These are phyloP conservation scores for Candida coquimbonensis DNA, from an alignment of 805 yeast species.

Conservation along the genomic window DNA sequence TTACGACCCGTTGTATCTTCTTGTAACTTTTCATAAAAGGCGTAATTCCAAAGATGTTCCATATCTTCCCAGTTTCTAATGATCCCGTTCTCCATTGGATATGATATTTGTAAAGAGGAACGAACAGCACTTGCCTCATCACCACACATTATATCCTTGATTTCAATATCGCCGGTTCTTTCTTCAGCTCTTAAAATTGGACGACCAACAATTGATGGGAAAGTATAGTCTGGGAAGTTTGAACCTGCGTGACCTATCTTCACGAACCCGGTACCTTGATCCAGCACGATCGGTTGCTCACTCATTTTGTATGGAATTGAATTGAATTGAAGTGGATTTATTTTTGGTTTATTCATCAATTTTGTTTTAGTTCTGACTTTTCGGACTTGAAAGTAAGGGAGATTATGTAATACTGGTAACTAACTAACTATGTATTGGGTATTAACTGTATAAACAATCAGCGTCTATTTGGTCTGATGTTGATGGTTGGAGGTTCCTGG, in stretches of 20 bases:
- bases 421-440: background rate
- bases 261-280: slow-evolving; percentile 98
- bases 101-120: slow-evolving; percentile 84
- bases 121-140: slow-evolving; percentile 90
- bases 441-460: background rate
- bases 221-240: slow-evolving; percentile 94
- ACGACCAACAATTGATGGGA: slow-evolving; percentile 95
- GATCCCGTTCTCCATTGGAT: slow-evolving; percentile 98
- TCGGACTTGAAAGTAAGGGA: background rate
- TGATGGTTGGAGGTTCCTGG: slow-evolving; percentile 10
- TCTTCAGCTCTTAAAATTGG: slow-evolving; percentile 97
- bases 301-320: slow-evolving; percentile 11
- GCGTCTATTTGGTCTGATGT: slow-evolving; percentile 13
- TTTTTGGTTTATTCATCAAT: background rate
- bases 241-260: slow-evolving; percentile 96
- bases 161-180: slow-evolving; percentile 65
- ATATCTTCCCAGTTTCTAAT: slow-evolving; percentile 97
- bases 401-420: background rate
- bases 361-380: background rate
- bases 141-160: slow-evolving; percentile 97
- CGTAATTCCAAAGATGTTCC: slow-evolving; percentile 98
- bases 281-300: slow-evolving; percentile 54
- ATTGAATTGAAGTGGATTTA: background rate
- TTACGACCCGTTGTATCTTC: slow-evolving; percentile 74
- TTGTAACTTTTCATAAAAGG: slow-evolving; percentile 87